These are phyloP conservation scores for Fusarium sp. DNA, from an alignment of 2,329 filamentous ascomycete genomes.

Conservation along the genomic window DNA sequence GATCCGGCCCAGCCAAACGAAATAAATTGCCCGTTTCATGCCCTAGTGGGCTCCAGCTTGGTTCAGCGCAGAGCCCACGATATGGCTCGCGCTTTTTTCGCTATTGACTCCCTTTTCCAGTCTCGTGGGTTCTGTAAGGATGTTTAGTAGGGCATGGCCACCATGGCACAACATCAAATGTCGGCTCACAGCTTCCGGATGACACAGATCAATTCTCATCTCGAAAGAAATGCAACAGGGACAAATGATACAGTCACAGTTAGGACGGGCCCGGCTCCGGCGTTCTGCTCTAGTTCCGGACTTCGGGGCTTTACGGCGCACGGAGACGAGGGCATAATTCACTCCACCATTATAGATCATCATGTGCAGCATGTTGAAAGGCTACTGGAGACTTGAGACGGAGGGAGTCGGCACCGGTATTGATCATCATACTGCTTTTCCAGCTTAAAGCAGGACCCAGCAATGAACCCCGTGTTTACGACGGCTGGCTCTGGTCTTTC, in stretches of 20 bases:
- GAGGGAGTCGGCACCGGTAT: slow-evolving; percentile 14
- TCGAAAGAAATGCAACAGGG: slow-evolving; percentile 10
- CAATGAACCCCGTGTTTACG: slow-evolving; percentile 34
- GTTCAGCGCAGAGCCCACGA: slow-evolving; percentile 30
- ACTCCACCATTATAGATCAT: slow-evolving; percentile 22
- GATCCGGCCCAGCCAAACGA: slow-evolving; percentile 40
- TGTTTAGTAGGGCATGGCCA: not conserved
- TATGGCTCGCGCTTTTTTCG: slow-evolving; percentile 35
- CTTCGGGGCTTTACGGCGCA: slow-evolving; percentile 32
- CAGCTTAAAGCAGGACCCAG: slow-evolving; percentile 21
- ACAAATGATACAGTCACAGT: not conserved
- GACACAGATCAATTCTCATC: slow-evolving; percentile 3
- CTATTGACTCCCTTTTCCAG: slow-evolving; percentile 31
- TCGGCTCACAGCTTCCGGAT: slow-evolving; percentile 28
- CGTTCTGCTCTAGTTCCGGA: slow-evolving; percentile 10
- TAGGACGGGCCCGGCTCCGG: not conserved
- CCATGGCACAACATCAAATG: slow-evolving; percentile 16
- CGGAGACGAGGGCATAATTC: slow-evolving; percentile 4
- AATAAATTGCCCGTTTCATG: slow-evolving; percentile 40
- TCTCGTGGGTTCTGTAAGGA: slow-evolving; percentile 24
- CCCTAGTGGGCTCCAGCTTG: slow-evolving; percentile 27
- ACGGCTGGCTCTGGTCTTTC: slow-evolving; percentile 38
- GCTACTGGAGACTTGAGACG: slow-evolving; percentile 18
- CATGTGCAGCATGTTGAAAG: slow-evolving; percentile 22
- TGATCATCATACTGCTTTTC: slow-evolving; percentile 35